phyloP scores from a whole-genome alignment of 2,329 filamentous ascomycete genomes.

The Aspergillus japonicus region DNA sequence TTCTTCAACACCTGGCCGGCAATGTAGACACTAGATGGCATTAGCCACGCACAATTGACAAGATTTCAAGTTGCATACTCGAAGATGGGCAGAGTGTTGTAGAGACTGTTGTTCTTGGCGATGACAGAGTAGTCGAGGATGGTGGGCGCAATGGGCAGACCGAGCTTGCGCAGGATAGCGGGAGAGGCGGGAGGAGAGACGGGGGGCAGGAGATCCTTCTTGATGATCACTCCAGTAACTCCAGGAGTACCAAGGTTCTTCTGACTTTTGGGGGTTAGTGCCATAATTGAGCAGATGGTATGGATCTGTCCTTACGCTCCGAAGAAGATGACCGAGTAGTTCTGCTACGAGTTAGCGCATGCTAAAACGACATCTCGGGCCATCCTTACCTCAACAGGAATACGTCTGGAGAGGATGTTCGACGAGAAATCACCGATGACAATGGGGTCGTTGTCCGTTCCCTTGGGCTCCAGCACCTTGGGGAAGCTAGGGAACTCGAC shows the following conservation, averaged over 20 bases:
- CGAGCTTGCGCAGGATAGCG: conserved; percentile 69
- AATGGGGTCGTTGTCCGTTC: conserved; percentile 61
- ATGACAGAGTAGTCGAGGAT: conserved; percentile 81
- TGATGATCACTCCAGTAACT: conserved; percentile 80
- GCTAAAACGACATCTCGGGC: not conserved
- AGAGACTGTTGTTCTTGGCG: conserved; percentile 89
- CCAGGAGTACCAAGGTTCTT: conserved; percentile 90
- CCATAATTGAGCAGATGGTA: not conserved
- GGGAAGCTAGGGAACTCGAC: conserved; percentile 83
- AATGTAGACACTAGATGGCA: conserved; percentile 69
- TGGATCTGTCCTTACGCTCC: conserved; percentile 16
- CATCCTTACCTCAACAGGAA: conserved; percentile 18
- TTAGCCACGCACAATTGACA: not conserved
- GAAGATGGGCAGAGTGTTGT: conserved; percentile 95
- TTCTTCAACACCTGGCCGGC: conserved; percentile 83
- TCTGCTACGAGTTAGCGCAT: conserved; percentile 7
- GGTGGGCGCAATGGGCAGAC: conserved; percentile 58
- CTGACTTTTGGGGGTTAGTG: conserved; percentile 51
- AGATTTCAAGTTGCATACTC: conserved; percentile 14
- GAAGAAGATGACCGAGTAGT: conserved; percentile 82
- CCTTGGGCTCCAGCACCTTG: conserved; percentile 57
- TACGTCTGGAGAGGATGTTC: conserved; percentile 76
- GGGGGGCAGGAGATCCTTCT: conserved; percentile 75
- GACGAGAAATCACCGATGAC: conserved; percentile 92
- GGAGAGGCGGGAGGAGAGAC: conserved; percentile 63